Percentiles rank a stretch among this genome's conserved stretches.
These are phyloP conservation scores for Achaetomium macrosporum DNA, from an alignment of 2,329 filamentous ascomycete genomes.

Conservation along the genomic window DNA sequence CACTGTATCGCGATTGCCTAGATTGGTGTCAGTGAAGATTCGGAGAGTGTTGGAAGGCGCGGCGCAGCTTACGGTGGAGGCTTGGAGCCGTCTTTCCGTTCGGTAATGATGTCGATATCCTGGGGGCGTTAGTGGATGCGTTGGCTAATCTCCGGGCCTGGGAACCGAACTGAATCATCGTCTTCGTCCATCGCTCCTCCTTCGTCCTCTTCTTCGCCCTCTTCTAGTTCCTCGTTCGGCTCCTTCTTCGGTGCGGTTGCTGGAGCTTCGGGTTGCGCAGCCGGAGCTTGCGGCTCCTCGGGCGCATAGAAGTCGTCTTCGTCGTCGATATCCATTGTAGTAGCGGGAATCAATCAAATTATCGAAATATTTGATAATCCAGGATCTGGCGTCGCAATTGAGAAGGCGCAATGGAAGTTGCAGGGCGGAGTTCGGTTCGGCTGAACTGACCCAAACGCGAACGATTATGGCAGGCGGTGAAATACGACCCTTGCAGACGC, in stretches of 20 bases:
- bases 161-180: conserved; percentile 44
- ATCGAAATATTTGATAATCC: background rate
- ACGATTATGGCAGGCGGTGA: conserved; percentile 22
- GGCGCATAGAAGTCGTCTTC: conserved; percentile 63
- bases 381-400: background rate
- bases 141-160: background rate
- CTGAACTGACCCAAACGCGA: background rate
- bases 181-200: conserved; percentile 56
- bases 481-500: conserved; percentile 14
- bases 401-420: background rate
- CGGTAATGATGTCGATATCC: conserved; percentile 65
- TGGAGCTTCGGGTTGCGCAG: conserved; percentile 27
- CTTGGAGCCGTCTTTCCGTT: conserved; percentile 59
- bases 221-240: conserved; percentile 51
- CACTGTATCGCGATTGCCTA: conserved; percentile 58
- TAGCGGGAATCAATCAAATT: background rate
- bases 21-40: conserved; percentile 1
- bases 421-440: background rate
- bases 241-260: conserved; percentile 28
- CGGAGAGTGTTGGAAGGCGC: background rate
- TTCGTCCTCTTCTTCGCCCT: conserved; percentile 60
- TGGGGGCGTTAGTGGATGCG: conserved; percentile 25
- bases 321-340: conserved; percentile 60
- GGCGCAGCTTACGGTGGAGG: conserved; percentile 47
- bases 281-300: conserved; percentile 44